phyloP scores from a whole-genome alignment of 164 flowering plant species.

The Akebia trifoliata region DNA sequence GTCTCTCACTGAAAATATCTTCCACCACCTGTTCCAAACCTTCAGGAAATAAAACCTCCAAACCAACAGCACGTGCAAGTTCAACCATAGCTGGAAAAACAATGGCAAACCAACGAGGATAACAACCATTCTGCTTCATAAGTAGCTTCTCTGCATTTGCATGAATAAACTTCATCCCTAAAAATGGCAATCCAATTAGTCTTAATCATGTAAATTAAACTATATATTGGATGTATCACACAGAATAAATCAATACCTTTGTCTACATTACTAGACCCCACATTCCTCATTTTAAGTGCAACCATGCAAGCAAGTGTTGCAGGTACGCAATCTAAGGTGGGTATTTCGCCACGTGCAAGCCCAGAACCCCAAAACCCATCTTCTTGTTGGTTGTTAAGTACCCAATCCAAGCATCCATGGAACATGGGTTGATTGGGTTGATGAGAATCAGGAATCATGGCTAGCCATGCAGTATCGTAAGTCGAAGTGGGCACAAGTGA shows the following conservation, averaged over 20 bases:
- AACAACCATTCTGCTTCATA: not conserved
- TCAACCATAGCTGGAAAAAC: constrained; percentile 42
- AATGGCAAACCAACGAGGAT: constrained; percentile 36
- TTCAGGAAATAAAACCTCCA: constrained; percentile 13
- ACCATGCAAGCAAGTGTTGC: constrained; percentile 41
- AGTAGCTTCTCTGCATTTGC: constrained; percentile 26
- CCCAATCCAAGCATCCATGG: constrained; percentile 35
- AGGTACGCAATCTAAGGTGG: constrained; percentile 28
- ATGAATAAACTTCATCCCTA: constrained; percentile 31
- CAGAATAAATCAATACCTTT: constrained; percentile 25
- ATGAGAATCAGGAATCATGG: constrained; percentile 36
- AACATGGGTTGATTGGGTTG: constrained; percentile 26
- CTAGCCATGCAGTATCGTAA: constrained; percentile 57
- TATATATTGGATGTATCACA: no score
- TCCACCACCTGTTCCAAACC: not conserved
- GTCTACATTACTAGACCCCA: constrained; percentile 12
- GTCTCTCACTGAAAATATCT: constrained; percentile 12
- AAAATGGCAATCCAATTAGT: no score
- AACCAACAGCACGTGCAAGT: constrained; percentile 16
- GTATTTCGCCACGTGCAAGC: constrained; percentile 17
- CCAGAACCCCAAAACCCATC: constrained; percentile 50
- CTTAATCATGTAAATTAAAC: no score
- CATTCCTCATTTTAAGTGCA: constrained; percentile 39
- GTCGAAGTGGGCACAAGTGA: constrained; percentile 34
- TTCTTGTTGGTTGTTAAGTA: constrained; percentile 32